These are phyloP conservation scores for Populus nigra DNA, from an alignment of 345 rosid genomes.

Conservation along the genomic window DNA sequence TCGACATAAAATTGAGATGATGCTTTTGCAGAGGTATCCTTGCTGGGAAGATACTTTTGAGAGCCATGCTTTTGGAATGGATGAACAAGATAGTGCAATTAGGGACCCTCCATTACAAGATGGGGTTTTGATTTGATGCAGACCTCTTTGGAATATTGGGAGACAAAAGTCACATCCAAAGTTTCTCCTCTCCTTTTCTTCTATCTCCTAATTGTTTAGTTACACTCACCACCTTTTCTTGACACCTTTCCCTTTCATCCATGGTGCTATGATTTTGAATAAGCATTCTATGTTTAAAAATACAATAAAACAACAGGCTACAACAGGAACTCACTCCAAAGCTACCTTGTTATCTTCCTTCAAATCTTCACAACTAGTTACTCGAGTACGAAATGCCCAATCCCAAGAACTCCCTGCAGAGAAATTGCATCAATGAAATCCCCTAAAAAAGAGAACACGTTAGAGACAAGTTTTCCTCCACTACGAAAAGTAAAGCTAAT, in stretches of 20 bases:
- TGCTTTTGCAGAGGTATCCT: neutral
- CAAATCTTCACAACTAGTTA: neutral
- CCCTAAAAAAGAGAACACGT: neutral
- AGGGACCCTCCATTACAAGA: conserved; percentile 40
- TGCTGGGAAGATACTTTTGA: neutral
- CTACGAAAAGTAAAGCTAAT: neutral
- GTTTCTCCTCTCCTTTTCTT: conserved; percentile 27
- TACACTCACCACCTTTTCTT: conserved; percentile 23
- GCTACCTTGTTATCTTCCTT: neutral
- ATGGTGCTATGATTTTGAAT: conserved; percentile 16
- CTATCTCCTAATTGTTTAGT: conserved; percentile 19
- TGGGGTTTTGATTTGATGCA: conserved; percentile 26
- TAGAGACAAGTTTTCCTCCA: neutral
- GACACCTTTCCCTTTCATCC: conserved; percentile 36
- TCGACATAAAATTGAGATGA: neutral
- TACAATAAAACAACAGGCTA: neutral
- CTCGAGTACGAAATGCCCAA: neutral
- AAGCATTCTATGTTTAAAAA: neutral
- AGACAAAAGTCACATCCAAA: conserved; percentile 48
- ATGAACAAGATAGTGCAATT: conserved; percentile 21
- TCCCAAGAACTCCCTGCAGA: neutral
- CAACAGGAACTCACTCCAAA: neutral
- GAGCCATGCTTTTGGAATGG: conserved; percentile 1
- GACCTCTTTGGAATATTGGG: conserved; percentile 50
- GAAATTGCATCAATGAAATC: neutral